Evolutionary conservation across 495 filamentous ascomycete genomes (phyloP), one percentile per base, ranked within the genome.

Genomic region (Penicillium taxi): DNA sequence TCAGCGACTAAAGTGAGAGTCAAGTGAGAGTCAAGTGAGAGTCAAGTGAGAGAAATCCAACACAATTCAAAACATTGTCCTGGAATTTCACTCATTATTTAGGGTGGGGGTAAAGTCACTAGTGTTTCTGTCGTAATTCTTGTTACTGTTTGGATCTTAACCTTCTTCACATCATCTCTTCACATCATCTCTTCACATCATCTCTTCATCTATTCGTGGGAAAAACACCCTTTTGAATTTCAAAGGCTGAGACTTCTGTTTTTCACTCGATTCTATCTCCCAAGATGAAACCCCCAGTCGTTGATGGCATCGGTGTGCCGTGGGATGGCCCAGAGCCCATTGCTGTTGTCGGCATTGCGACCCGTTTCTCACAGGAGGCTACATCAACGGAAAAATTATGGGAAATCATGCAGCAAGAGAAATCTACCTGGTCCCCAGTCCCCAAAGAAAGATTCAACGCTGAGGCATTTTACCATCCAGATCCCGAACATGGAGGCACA

Each of bases 271-370:
- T n/a, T n/a, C n/a, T 30, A 32, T 20, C 19, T 32, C 15, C 9
- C 5, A 24, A 14, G 5, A 35, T 35, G 32, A 20, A n/a, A 7
- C 12, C 32, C 2, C 12, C 6, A 3, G 18, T 4, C 6, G 8
- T 13, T 21, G 31, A 19, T 18, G 17, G 42, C 26, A 30, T 24
- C 20, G 28, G 11, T 17, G 19, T 31, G 6, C 6, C 37, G 21
- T 14, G 37, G 9, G 52, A 55, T 45, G 18, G 26, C 3, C 25
- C 47, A 11, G 53, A 56, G 49, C 72, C 75, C 12, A 69, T 78
- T 28, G 75, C 75, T 24, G 61, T 78, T 26, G 61, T 78, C n/a
- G 75, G 75, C 19, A 55, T 76, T 55, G 64, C 73, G 9, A 73
- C 65, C 37, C 63, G 64, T 16, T 65, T 77, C 33, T 67, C 75